Base-by-base conservation (phyloP, 805 yeast species). In the Nakazawaea populi region DNA sequence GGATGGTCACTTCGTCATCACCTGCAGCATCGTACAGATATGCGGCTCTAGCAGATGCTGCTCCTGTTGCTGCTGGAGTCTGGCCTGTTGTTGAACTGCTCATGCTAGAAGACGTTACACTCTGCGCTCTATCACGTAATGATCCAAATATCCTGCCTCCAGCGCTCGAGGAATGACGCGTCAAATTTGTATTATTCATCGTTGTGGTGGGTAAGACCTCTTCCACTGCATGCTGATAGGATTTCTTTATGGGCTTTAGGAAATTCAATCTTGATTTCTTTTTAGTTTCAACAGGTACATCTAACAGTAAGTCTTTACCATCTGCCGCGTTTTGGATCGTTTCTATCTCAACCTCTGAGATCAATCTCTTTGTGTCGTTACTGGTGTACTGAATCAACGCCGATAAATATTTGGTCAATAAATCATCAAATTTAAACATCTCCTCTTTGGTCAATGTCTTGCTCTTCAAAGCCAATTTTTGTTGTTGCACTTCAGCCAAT, bases 261-360 rank as follows among this genome's bases (percentile, higher is more conserved):
- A 67, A 58, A 4, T 67, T 66, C 44, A 89, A 68, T 0, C 88
- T 83, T 27, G 80, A 74, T 52, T 77, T 79, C 61, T 86, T 87
- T 64, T 83, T 80, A 44, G 71, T 69, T 30, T 75, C 66, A 31
- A 74, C 72, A 14, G 76, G 73, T 42, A 74, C 78, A 39, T 78
- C 77, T 52, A 85, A 71, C 10, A 85, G 72, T 58, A 87, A 69
- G 63, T 87, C 94, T 58, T 78, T 74, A 52, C 83, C 91, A 1
- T 85, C 88, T 1, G 94, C 90, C 47, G 86, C 89, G 53, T 84
- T 80, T 65, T 89, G 94, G 57, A 94, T 89, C 30, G 94, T 83
- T 65, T 92, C 97, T 47, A 92, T 83, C 59, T 87, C 92, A 18
- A 91, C 98, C 61, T 90, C 96, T 10, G 85, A 78, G 40, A 75